phyloP scores from a whole-genome alignment of 164 flowering plant genomes.

The Annona squamosa region DNA sequence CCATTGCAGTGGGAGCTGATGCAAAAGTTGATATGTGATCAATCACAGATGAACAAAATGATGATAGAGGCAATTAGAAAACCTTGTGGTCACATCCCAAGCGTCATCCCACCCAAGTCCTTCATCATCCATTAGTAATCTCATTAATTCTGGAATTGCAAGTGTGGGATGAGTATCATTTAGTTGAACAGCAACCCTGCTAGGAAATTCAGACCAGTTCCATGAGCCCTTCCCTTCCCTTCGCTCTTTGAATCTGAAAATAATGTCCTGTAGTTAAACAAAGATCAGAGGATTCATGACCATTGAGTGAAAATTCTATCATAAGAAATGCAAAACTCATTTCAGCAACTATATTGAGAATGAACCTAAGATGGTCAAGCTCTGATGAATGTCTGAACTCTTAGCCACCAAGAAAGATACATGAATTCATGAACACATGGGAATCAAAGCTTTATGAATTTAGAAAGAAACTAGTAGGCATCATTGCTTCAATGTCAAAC shows the following conservation, averaged over 20 bases:
- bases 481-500: background rate
- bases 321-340: background rate
- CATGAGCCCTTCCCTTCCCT: conserved; percentile 35
- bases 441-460: background rate
- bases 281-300: background rate
- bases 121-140: conserved; percentile 87
- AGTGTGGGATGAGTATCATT: conserved; percentile 99
- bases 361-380: too few relatives aligned
- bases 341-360: too few relatives aligned
- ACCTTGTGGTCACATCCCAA: conserved; percentile 88
- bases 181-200: conserved; percentile 87
- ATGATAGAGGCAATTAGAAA: background rate
- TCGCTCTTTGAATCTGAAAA: conserved; percentile 86
- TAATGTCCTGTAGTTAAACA: conserved; percentile 63
- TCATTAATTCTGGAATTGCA: conserved; percentile 95
- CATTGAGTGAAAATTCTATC: background rate
- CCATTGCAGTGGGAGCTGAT: background rate
- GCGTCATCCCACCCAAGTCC: conserved; percentile 99
- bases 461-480: background rate
- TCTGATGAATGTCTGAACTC: background rate
- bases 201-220: conserved; percentile 85
- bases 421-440: background rate
- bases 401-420: background rate
- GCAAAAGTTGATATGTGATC: background rate
- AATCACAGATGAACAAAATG: background rate